A percentile compares a stretch with the other conserved stretches of the same genome.
These are phyloP conservation scores for Strobilomyces echinocephalus DNA, from an alignment of 768 basidiomycete species.

Conservation along the genomic window DNA sequence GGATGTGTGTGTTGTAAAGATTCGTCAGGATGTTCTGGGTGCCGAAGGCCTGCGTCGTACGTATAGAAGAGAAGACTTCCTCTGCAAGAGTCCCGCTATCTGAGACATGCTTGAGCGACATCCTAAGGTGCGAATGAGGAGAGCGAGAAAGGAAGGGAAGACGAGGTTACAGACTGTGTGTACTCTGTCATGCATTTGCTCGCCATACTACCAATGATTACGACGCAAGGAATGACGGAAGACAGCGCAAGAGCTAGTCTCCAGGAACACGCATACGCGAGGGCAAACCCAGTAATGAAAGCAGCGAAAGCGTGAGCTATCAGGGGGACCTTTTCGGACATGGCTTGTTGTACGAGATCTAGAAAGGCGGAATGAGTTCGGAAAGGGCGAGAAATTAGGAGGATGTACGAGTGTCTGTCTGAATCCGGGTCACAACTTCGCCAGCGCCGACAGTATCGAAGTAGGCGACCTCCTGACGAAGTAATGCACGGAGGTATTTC, in stretches of 20 bases:
- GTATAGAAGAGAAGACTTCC: too few relatives aligned
- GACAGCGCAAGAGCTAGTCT: conserved; percentile 79
- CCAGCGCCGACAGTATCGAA: too few relatives aligned
- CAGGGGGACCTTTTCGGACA: conserved; percentile 82
- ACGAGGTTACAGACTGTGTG: conserved; percentile 51
- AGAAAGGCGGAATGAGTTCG: not conserved
- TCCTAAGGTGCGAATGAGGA: too few relatives aligned
- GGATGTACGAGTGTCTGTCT: too few relatives aligned
- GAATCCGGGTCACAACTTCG: too few relatives aligned
- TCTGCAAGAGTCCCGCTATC: too few relatives aligned
- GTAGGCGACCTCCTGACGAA: too few relatives aligned
- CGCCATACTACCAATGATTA: conserved; percentile 66
- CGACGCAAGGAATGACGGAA: conserved; percentile 81
- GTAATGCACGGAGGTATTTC: too few relatives aligned
- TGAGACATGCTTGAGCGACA: too few relatives aligned
- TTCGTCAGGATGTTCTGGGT: conserved; percentile 58
- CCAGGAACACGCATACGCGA: conserved; percentile 69
- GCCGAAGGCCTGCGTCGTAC: conserved; percentile 77
- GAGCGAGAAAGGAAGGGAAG: not conserved
- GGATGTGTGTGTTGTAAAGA: conserved; percentile 63
- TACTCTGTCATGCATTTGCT: conserved; percentile 60
- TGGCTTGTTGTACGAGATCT: conserved; percentile 92
- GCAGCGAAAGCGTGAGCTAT: conserved; percentile 59
- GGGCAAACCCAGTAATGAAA: conserved; percentile 75
- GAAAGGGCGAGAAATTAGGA: too few relatives aligned